phyloP scores from a whole-genome alignment of 257 asterid genomes.

The Verbascum thapsus region DNA sequence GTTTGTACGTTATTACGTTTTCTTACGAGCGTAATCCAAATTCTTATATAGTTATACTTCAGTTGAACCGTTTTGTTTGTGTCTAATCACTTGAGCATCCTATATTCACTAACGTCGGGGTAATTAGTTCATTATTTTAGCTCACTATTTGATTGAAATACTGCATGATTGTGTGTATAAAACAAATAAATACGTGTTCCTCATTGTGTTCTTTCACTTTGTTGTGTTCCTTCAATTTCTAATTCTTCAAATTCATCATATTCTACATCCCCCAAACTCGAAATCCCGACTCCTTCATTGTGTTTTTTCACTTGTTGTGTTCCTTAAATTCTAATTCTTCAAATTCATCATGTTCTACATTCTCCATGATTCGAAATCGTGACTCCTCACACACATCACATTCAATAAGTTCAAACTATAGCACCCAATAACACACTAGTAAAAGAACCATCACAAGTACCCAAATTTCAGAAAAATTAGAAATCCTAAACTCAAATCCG shows the following conservation, averaged over 20 bases:
- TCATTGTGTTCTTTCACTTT: background rate
- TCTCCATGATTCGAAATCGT: too few species aligned
- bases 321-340: conserved; percentile 20
- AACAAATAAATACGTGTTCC: background rate
- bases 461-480: background rate
- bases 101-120: too few species aligned
- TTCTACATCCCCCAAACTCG: conserved; percentile 1
- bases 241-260: conserved; percentile 15
- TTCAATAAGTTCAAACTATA: background rate
- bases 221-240: conserved; percentile 1
- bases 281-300: background rate
- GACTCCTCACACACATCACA: too few species aligned
- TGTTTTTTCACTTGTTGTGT: background rate
- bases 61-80: background rate
- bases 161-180: background rate
- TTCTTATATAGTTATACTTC: too few species aligned
- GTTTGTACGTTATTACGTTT: conserved; percentile 50
- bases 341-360: background rate
- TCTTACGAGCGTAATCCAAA: conserved; percentile 40
- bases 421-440: conserved; percentile 5
- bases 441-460: background rate
- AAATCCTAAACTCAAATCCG: conserved; percentile 4
- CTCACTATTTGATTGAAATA: background rate
- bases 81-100: background rate
- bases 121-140: too few species aligned